A percentile compares a stretch with the other conserved stretches of the same genome.
phyloP scores from a whole-genome alignment of 1,139 yeast species.

The Yamadazyma membranifaciens region DNA sequence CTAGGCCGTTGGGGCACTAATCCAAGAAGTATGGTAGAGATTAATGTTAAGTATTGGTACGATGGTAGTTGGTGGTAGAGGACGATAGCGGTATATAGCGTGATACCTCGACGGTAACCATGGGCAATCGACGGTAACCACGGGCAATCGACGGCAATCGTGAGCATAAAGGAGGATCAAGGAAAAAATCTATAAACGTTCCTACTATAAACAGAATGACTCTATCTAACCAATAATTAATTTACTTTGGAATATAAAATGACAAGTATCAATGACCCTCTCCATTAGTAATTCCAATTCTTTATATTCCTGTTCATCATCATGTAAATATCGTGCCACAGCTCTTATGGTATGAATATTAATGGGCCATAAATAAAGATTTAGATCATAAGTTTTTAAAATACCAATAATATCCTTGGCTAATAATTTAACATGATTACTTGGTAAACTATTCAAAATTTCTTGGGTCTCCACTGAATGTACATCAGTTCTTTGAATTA shows the following conservation, averaged over 20 bases:
- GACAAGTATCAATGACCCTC: constrained; percentile 26
- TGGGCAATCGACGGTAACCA: too few species aligned
- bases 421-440: constrained; percentile 24
- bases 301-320: constrained; percentile 26
- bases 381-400: constrained; percentile 34
- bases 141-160: too few species aligned
- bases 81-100: too few species aligned
- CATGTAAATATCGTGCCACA: constrained; percentile 28
- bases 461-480: constrained; percentile 17
- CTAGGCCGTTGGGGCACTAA: too few species aligned
- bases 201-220: too few species aligned
- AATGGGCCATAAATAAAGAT: constrained; percentile 34
- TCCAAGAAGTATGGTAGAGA: too few species aligned
- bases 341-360: constrained; percentile 33
- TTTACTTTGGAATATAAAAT: constrained; percentile 20
- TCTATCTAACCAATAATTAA: constrained; percentile 15
- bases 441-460: constrained; percentile 24
- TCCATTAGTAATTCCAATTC: constrained; percentile 27
- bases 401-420: constrained; percentile 42
- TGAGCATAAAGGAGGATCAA: too few species aligned
- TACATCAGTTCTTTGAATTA: constrained; percentile 21
- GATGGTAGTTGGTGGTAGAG: too few species aligned
- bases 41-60: too few species aligned
- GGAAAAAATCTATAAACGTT: not conserved
- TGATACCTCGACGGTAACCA: too few species aligned